A percentile compares a stretch with the other conserved stretches of the same genome.
Conservation (phyloP, 306 rosid species). For the Quercus dentata region DNA sequence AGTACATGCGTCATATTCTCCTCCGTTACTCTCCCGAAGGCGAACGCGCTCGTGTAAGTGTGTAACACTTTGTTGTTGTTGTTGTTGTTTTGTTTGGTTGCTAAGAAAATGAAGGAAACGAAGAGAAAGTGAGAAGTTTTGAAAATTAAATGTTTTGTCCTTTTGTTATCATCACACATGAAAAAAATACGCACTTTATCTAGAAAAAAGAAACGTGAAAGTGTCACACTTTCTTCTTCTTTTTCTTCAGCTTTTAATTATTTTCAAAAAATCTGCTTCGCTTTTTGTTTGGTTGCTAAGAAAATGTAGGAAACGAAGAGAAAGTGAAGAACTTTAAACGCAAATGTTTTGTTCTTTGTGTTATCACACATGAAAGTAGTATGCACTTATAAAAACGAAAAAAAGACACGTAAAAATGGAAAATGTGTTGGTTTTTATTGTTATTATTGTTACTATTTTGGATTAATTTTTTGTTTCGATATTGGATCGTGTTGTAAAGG, state of each 20-base stretch:
- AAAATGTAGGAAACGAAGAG: background rate
- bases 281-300: background rate
- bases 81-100: constrained; percentile 14
- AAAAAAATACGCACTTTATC: background rate
- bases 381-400: no score
- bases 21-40: constrained; percentile 61
- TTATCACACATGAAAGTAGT: background rate
- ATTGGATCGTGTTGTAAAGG: no score
- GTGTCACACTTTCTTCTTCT: no score
- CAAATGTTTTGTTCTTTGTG: background rate
- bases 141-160: background rate
- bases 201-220: background rate
- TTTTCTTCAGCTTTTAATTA: no score
- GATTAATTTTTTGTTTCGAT: no score
- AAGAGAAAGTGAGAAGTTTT: background rate
- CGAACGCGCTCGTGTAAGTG: constrained; percentile 66
- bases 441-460: no score
- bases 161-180: background rate
- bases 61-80: background rate
- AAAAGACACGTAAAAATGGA: no score
- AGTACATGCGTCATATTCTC: constrained; percentile 67
- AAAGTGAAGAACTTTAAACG: background rate
- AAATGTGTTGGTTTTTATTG: no score
- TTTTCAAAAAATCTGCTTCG: no score
- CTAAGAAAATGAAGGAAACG: constrained; percentile 4